Conservation (phyloP, 306 rosid species). For the Boehmeria nivea region DNA sequence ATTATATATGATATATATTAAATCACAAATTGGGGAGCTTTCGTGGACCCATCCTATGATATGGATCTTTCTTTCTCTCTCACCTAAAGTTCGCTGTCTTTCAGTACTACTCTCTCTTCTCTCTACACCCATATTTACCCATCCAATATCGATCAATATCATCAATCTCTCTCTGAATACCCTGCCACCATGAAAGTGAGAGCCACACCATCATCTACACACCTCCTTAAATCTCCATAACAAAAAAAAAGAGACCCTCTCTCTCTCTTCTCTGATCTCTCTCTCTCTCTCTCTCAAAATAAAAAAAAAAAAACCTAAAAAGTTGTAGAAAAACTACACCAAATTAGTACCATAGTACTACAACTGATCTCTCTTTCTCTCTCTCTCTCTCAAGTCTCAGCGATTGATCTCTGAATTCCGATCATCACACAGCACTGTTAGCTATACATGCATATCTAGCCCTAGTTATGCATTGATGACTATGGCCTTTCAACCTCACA, state of each 20-base stretch:
- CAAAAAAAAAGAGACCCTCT: neutral
- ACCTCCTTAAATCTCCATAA: conserved; percentile 1
- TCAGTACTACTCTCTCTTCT: conserved; percentile 24
- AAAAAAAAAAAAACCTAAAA: neutral
- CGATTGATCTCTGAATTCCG: too few species aligned
- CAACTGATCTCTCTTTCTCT: too few species aligned
- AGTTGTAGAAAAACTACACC: neutral
- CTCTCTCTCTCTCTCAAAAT: neutral
- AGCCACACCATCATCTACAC: conserved; percentile 47
- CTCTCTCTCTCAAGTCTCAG: too few species aligned
- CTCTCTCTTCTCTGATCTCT: neutral
- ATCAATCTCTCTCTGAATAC: conserved; percentile 40
- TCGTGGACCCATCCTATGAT: conserved; percentile 35
- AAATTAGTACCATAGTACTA: too few species aligned
- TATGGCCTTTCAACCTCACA: conserved; percentile 73
- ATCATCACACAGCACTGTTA: too few species aligned
- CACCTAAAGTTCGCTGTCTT: conserved; percentile 72
- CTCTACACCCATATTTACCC: too few species aligned
- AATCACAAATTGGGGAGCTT: conserved; percentile 6
- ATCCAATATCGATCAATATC: too few species aligned
- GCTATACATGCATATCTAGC: conserved; percentile 1
- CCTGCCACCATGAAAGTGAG: conserved; percentile 94
- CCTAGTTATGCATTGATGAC: neutral
- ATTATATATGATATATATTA: too few species aligned
- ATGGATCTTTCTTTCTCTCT: conserved; percentile 37